Conservation (phyloP, 306 rosid species). For the Pyrus bretschneideri region DNA sequence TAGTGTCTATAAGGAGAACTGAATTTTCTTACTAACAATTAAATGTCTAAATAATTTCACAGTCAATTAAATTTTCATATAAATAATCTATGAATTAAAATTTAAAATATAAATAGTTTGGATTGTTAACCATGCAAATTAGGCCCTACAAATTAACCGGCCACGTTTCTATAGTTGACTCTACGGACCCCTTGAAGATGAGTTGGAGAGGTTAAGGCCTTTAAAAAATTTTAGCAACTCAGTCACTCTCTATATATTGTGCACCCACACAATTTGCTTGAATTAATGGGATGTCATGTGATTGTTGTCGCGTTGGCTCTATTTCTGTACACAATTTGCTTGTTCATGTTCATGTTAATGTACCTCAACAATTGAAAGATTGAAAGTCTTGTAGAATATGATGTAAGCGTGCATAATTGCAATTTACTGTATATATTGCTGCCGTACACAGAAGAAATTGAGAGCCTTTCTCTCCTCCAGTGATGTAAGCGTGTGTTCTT, state of each 20-base stretch:
- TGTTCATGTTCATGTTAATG: too few relatives aligned
- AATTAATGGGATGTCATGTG: background rate
- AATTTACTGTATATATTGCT: background rate
- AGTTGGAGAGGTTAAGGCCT: background rate
- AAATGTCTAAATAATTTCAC: background rate
- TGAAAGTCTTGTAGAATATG: background rate
- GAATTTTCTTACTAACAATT: too few relatives aligned
- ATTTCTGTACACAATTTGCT: too few relatives aligned
- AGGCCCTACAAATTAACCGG: background rate
- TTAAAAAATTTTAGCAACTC: background rate
- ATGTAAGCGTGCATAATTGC: background rate
- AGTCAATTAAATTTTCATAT: too few relatives aligned
- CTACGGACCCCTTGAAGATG: background rate
- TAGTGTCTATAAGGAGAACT: too few relatives aligned
- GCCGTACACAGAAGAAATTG: background rate
- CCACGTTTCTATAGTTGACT: background rate
- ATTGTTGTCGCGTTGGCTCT: background rate
- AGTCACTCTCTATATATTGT: background rate
- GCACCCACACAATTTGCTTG: background rate
- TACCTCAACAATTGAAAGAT: too few relatives aligned
- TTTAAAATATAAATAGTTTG: too few relatives aligned
- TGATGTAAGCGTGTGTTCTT: background rate
- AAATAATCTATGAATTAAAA: too few relatives aligned
- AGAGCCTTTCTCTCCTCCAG: too few relatives aligned
- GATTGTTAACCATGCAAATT: too few relatives aligned